Base-by-base conservation (phyloP, 1,284 basidiomycete genomes). In the Vanrija pseudolonga region DNA sequence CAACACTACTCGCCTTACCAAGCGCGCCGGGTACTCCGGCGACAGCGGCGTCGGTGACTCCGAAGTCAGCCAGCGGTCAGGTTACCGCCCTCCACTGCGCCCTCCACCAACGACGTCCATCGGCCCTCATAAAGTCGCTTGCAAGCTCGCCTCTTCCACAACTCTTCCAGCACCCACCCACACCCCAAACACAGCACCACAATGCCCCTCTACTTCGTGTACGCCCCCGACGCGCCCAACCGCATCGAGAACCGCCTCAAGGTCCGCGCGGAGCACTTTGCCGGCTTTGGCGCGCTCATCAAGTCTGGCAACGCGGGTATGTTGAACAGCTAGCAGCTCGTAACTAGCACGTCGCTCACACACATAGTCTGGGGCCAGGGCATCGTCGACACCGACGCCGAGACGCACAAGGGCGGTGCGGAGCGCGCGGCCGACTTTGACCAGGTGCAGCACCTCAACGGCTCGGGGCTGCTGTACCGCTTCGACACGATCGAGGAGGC, bases 21-120 rank as follows among this genome's bases (percentile, higher is more conserved):
- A 11, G 79, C 79, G 79, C 79, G 80, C 17, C 65, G 73, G 32
- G 62, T 71, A 62, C 76, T 73, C 60, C 64, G 18, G 42, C 22
- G 26, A 11, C 11, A 26, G 26, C 11, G 11, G 26, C 26, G 26
- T 6, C 26, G 26, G 26, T 26, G 26, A 26, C 26, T 26, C 26
- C 26, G 26, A 26, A 26, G 26, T 11, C n/a, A n/a, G n/a, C n/a
- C n/a, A n/a, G n/a, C n/a, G n/a, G n/a, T n/a, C n/a, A n/a, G n/a
- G n/a, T n/a, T 26, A 26, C 7, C 26, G 26, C 26, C 26, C 26
- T 26, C 26, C 26, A 26, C 26, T 11, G 3, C 26, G 26, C 26
- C 26, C 26, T 26, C 26, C 26, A 26, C 26, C 26, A 4, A 7
- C 26, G 26, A 26, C 26, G 26, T 26, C 26, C 26, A n/a, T n/a